Percentiles rank a stretch among this genome's conserved stretches.
These are phyloP conservation scores for Thelephora ganbajun DNA, from an alignment of 768 basidiomycete species.

Conservation along the genomic window DNA sequence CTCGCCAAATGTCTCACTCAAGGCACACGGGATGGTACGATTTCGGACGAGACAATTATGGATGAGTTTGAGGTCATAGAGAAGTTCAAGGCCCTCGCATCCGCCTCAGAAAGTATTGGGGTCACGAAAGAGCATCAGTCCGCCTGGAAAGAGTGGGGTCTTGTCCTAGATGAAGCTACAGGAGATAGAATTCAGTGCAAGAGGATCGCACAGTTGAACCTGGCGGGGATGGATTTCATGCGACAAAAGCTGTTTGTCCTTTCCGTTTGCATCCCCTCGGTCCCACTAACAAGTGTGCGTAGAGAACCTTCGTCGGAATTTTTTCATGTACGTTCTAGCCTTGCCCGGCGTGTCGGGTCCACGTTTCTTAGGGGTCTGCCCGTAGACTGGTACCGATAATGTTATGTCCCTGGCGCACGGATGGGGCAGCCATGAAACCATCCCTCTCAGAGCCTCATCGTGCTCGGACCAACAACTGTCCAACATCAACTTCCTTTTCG, in stretches of 20 bases:
- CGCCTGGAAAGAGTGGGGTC: slow-evolving; percentile 8
- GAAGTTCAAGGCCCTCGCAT: background rate
- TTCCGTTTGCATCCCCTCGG: background rate
- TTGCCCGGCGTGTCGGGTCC: too few species aligned
- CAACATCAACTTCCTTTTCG: slow-evolving; percentile 7
- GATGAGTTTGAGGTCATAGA: background rate
- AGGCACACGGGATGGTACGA: background rate
- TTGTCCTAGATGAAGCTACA: background rate
- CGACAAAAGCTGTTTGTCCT: slow-evolving; percentile 3
- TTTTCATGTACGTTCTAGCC: slow-evolving; percentile 1
- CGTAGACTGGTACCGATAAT: slow-evolving; percentile 5
- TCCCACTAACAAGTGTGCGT: too few species aligned
- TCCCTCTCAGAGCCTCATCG: slow-evolving; percentile 2
- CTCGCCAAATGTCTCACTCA: slow-evolving; percentile 7
- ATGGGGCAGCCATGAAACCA: background rate
- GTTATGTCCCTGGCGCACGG: slow-evolving; percentile 7
- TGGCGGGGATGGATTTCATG: slow-evolving; percentile 3
- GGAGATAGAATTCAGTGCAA: background rate
- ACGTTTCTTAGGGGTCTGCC: background rate
- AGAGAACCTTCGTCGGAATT: slow-evolving; percentile 3
- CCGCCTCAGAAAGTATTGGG: background rate
- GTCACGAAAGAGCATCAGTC: background rate
- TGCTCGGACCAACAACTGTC: background rate
- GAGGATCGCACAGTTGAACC: background rate
- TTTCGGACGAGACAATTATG: background rate